These are phyloP conservation scores for Lichtheimia ornata DNA, from an alignment of 371 early-diverging fungal genomes.

Conservation along the genomic window DNA sequence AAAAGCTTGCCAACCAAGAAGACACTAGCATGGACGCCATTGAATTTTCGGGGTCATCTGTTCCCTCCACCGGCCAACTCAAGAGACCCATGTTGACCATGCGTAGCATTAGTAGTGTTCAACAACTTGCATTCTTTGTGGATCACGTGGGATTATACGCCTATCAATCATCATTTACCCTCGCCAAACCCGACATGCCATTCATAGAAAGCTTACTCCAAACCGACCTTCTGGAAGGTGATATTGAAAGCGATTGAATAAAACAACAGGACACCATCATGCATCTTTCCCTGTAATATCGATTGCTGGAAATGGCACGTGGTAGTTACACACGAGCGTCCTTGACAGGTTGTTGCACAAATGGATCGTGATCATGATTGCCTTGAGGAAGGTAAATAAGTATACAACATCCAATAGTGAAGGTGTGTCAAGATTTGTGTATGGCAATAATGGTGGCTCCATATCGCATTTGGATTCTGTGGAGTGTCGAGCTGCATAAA, in stretches of 20 bases:
- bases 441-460: too few relatives aligned
- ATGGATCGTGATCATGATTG: too few relatives aligned
- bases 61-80: constrained; percentile 40
- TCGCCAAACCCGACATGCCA: constrained; percentile 71
- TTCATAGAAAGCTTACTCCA: constrained; percentile 78
- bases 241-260: constrained; percentile 23
- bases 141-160: constrained; percentile 71
- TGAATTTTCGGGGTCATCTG: constrained; percentile 9
- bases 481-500: too few relatives aligned
- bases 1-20: constrained; percentile 37
- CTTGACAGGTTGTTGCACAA: too few relatives aligned
- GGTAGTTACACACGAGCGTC: too few relatives aligned
- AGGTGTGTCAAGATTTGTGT: too few relatives aligned
- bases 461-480: too few relatives aligned
- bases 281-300: too few relatives aligned
- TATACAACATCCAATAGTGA: too few relatives aligned
- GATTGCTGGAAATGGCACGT: too few relatives aligned
- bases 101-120: constrained; percentile 64
- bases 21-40: background rate
- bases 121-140: constrained; percentile 77
- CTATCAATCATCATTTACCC: constrained; percentile 71
- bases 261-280: too few relatives aligned
- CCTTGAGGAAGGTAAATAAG: too few relatives aligned
- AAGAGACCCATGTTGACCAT: constrained; percentile 78
- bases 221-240: constrained; percentile 70